These are phyloP conservation scores for Nelumbo lutea DNA, from an alignment of 164 flowering plant genomes.

Conservation along the genomic window DNA sequence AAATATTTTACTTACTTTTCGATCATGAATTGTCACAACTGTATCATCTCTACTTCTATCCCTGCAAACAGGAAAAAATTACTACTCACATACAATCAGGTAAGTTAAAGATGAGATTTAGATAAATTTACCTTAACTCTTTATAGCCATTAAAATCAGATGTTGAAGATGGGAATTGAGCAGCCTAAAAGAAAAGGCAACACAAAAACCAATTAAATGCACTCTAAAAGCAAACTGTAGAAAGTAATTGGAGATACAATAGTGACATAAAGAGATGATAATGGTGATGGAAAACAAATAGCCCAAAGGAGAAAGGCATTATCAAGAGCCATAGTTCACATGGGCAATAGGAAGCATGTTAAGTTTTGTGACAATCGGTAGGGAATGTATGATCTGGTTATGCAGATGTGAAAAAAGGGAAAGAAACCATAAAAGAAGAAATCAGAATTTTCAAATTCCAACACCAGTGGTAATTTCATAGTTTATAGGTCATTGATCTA, in stretches of 20 bases:
- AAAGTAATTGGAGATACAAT: not conserved
- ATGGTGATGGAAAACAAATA: not conserved
- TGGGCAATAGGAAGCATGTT: too few relatives aligned
- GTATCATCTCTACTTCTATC: conserved; percentile 48
- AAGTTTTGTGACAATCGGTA: too few relatives aligned
- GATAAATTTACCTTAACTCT: conserved; percentile 34
- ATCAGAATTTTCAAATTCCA: too few relatives aligned
- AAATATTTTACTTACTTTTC: conserved; percentile 48
- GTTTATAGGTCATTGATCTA: too few relatives aligned
- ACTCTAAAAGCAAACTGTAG: not conserved
- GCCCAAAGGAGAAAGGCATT: not conserved
- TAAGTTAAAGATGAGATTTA: not conserved
- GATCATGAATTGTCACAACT: conserved; percentile 32
- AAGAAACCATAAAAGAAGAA: too few relatives aligned
- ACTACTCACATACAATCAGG: not conserved
- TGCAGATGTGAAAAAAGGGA: too few relatives aligned
- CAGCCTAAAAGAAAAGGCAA: conserved; percentile 25
- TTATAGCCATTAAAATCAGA: conserved; percentile 40
- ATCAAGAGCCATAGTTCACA: not conserved
- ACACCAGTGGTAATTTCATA: too few relatives aligned
- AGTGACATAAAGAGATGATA: not conserved
- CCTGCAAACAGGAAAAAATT: conserved; percentile 26
- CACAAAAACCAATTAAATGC: not conserved
- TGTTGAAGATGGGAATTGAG: conserved; percentile 31
- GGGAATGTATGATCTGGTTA: too few relatives aligned